These are phyloP conservation scores for Pouteria campechiana DNA, from an alignment of 179 eudicot genomes.

Conservation along the genomic window DNA sequence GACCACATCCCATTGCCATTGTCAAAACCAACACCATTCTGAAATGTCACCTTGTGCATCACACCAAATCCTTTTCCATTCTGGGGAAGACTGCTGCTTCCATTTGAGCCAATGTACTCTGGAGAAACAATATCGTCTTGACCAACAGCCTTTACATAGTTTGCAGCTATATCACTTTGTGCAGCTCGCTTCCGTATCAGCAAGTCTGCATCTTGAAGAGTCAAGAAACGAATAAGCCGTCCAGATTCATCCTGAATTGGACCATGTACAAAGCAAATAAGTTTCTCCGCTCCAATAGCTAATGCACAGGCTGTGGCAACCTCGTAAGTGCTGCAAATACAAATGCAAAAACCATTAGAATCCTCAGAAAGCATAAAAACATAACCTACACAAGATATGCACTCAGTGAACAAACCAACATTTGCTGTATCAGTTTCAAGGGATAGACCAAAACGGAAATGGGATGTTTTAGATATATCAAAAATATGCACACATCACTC, in stretches of 20 bases:
- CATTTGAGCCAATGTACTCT: slow-evolving; percentile 24
- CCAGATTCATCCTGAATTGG: slow-evolving; percentile 75
- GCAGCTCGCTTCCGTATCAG: slow-evolving; percentile 77
- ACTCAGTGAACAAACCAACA: too few relatives aligned
- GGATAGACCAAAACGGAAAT: too few relatives aligned
- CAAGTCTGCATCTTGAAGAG: slow-evolving; percentile 79
- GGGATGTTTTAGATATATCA: too few relatives aligned
- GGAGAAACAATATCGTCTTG: slow-evolving; percentile 40
- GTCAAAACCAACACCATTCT: slow-evolving; percentile 94
- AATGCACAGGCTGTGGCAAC: slow-evolving; percentile 97
- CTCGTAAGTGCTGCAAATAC: slow-evolving; percentile 66
- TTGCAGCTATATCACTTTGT: slow-evolving; percentile 94
- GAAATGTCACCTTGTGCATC: slow-evolving; percentile 38
- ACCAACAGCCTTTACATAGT: slow-evolving; percentile 82
- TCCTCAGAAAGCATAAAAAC: too few relatives aligned
- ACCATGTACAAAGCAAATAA: slow-evolving; percentile 87
- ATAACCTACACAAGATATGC: too few relatives aligned
- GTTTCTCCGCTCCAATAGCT: slow-evolving; percentile 94
- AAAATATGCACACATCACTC: too few relatives aligned
- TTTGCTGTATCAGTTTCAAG: too few relatives aligned
- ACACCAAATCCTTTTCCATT: slow-evolving; percentile 31
- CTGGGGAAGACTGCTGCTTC: slow-evolving; percentile 13
- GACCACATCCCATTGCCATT: slow-evolving; percentile 74
- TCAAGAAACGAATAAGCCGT: slow-evolving; percentile 73
- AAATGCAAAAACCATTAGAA: slow-evolving; percentile 4